Conservation (phyloP, 2,329 filamentous ascomycete genomes). For the Sporothrix pallida region DNA sequence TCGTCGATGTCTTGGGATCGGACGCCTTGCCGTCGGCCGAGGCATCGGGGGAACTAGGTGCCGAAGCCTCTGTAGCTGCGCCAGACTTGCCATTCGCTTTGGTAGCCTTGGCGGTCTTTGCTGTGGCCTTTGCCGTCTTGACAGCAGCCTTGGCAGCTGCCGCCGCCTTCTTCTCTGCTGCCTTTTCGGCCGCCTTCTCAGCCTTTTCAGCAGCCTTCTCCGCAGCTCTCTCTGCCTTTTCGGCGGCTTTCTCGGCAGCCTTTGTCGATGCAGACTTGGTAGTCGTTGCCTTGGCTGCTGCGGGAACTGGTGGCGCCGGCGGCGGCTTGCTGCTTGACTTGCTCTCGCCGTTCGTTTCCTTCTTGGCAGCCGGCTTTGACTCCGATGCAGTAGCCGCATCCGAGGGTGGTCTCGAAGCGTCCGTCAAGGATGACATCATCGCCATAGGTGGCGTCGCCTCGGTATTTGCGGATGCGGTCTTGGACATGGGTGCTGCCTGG, state of each 20-base stretch:
- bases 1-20: conserved; percentile 38
- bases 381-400: conserved; percentile 4
- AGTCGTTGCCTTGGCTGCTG: conserved; percentile 44
- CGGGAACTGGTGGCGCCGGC: conserved; percentile 34
- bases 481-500: conserved; percentile 18
- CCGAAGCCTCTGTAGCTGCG: not conserved
- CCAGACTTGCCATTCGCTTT: conserved; percentile 28
- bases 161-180: conserved; percentile 30
- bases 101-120: conserved; percentile 22
- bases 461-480: conserved; percentile 19
- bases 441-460: conserved; percentile 24
- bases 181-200: conserved; percentile 27
- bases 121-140: conserved; percentile 35
- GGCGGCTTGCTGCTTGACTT: conserved; percentile 38
- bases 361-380: conserved; percentile 25
- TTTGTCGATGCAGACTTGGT: conserved; percentile 42
- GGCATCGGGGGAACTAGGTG: not conserved
- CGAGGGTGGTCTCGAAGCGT: not conserved
- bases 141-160: conserved; percentile 35
- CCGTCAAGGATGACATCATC: not conserved
- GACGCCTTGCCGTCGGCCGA: conserved; percentile 31
- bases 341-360: conserved; percentile 22
- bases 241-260: conserved; percentile 30
- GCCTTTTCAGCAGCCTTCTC: conserved; percentile 32
- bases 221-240: conserved; percentile 32